A percentile compares a stretch with the other conserved stretches of the same genome.
Conservation (phyloP, 2,329 filamentous ascomycete genomes). For the Microdochium bolleyi region DNA sequence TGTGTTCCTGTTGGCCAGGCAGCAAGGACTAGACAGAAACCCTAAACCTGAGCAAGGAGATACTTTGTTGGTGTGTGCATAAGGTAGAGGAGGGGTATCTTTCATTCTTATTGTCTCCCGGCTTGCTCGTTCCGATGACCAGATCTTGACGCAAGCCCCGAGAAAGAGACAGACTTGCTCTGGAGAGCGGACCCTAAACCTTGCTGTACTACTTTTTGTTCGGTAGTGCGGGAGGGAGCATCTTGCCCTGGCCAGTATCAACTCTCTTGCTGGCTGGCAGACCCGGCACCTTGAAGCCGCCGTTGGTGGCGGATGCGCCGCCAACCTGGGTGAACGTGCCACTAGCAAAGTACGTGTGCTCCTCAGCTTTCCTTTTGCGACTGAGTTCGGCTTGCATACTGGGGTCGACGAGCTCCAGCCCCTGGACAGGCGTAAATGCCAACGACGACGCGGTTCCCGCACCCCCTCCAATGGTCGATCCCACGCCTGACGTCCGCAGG, state of each 20-base stretch:
- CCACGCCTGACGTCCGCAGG: conserved; percentile 74
- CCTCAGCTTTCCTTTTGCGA: conserved; percentile 86
- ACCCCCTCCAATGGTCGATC: conserved; percentile 55
- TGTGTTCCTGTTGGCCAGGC: neutral
- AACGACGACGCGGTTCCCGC: conserved; percentile 77
- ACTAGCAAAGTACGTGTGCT: conserved; percentile 93
- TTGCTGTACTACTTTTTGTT: conserved; percentile 11
- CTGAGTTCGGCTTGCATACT: conserved; percentile 82
- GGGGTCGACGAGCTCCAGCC: conserved; percentile 89
- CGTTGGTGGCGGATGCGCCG: conserved; percentile 28
- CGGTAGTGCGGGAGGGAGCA: conserved; percentile 18
- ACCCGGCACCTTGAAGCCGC: conserved; percentile 75
- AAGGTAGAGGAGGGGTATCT: neutral
- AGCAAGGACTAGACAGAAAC: neutral
- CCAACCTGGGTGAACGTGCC: conserved; percentile 91
- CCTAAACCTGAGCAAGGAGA: neutral
- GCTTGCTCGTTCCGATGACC: neutral
- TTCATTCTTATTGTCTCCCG: neutral
- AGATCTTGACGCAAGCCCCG: neutral
- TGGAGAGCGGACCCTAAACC: neutral
- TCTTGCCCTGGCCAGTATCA: conserved; percentile 54
- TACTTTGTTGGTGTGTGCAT: neutral
- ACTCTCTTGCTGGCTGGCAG: conserved; percentile 68
- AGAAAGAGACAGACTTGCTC: neutral
- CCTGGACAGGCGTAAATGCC: conserved; percentile 90